Conservation (phyloP, 2,329 filamentous ascomycete species). For the Cucurbitaria berberidis region DNA sequence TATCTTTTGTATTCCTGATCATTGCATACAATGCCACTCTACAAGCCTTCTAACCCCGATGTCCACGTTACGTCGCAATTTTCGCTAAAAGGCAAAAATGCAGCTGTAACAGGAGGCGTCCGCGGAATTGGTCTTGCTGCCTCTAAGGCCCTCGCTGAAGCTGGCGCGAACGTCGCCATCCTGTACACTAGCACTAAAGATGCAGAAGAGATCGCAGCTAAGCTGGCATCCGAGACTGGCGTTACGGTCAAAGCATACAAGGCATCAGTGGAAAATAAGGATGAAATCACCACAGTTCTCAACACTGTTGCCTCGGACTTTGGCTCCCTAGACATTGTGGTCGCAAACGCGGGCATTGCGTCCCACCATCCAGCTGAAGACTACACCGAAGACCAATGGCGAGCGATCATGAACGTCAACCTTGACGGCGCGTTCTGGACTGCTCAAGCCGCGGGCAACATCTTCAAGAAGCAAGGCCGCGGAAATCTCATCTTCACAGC, state of each 20-base stretch:
- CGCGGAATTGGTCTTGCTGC: conserved; percentile 61
- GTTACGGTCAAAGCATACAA: conserved; percentile 22
- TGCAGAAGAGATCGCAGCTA: conserved; percentile 16
- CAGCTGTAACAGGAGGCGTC: conserved; percentile 49
- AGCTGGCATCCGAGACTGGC: conserved; percentile 18
- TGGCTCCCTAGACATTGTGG: conserved; percentile 48
- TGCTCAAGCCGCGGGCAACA: conserved; percentile 60
- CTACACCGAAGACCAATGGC: conserved; percentile 80
- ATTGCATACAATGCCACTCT: conserved; percentile 30
- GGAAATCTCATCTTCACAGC: conserved; percentile 79
- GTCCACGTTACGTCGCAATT: conserved; percentile 15
- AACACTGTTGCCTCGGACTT: conserved; percentile 42
- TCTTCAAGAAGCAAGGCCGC: conserved; percentile 74
- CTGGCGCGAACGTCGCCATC: conserved; percentile 48
- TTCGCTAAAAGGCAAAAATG: conserved; percentile 41
- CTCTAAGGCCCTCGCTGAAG: conserved; percentile 36
- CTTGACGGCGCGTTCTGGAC: conserved; percentile 79
- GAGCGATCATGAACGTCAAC: conserved; percentile 81
- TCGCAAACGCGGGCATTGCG: conserved; percentile 51
- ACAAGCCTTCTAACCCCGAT: conserved; percentile 10
- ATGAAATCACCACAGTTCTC: conserved; percentile 13
- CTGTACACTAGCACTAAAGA: conserved; percentile 23
- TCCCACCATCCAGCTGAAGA: conserved; percentile 66
- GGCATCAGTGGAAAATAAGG: conserved; percentile 17
- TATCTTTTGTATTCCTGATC: neutral